A percentile compares a stretch with the other conserved stretches of the same genome.
Conservation (phyloP, 2,329 filamentous ascomycete species). For the Fusarium sp. region DNA sequence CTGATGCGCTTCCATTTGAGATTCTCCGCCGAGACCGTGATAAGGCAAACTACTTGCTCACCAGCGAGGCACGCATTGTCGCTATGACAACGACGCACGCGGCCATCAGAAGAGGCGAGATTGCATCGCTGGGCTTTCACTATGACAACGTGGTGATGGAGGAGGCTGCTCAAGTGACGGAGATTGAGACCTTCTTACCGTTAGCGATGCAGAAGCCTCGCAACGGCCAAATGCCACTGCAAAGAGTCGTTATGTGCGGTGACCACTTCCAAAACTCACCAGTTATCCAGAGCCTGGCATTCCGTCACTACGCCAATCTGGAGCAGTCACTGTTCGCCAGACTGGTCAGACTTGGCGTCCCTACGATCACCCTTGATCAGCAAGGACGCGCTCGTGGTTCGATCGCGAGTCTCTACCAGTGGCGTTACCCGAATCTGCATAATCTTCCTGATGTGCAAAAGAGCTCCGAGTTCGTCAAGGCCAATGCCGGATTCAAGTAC, state of each 20-base stretch:
- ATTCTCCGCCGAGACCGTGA: conserved; percentile 89
- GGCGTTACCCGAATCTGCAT: conserved; percentile 86
- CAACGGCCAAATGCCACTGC: conserved; percentile 79
- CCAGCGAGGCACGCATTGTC: conserved; percentile 95
- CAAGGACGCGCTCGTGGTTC: conserved; percentile 91
- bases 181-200: conserved; percentile 97
- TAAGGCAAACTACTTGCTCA: conserved; percentile 94
- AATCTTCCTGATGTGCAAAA: conserved; percentile 82
- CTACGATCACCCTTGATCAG: conserved; percentile 88
- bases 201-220: conserved; percentile 89
- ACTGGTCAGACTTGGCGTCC: conserved; percentile 91
- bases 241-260: conserved; percentile 91
- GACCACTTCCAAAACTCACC: conserved; percentile 98
- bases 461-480: conserved; percentile 77
- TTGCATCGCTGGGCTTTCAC: conserved; percentile 90
- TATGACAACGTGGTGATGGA: conserved; percentile 99
- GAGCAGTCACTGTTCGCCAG: conserved; percentile 96
- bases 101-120: conserved; percentile 92
- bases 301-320: conserved; percentile 94
- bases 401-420: conserved; percentile 90
- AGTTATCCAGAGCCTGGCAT: conserved; percentile 93
- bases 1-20: conserved; percentile 95
- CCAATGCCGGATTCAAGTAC: conserved; percentile 92
- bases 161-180: conserved; percentile 97
- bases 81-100: conserved; percentile 99